Base-by-base conservation (phyloP, 1,284 basidiomycete species). In the Cutaneotrichosporon cavernicola region DNA sequence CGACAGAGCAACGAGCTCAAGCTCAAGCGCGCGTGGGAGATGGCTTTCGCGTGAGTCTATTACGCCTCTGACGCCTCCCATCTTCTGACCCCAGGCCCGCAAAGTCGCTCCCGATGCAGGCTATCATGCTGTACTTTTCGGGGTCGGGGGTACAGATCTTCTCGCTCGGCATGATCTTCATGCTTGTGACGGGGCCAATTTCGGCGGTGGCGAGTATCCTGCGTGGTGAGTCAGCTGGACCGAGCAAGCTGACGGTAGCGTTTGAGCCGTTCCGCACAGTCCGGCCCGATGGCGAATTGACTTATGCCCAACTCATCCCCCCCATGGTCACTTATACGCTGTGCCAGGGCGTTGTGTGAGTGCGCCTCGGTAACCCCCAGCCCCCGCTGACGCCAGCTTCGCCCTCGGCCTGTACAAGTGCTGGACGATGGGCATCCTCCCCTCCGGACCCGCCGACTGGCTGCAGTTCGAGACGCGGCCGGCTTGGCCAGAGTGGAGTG, bases 41-140 rank as follows among this genome's bases (percentile, higher is more conserved):
- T 92, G 60, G 92, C 92, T 46, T 85, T 89, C 60, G 83, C 87
- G 51, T 81, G 58, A 68, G 79, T 73, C 14, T 36, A n/a, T n/a
- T n/a, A n/a, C 34, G 2, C 5, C 0, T n/a, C 31, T 43, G 2
- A 9, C 40, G 14, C 14, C 11, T 30, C 30, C 6, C 22, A 26
- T 11, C 50, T 32, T 10, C 60, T 60, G 31, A 43, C 43, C 9
- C 11, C 64, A 82, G 79, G 1, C 92, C 92, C 0, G 90, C 90
- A 50, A 94, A 95, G 79, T 87, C 88, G 13, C 84, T 96, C 26
- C 92, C 92, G 5, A 95, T 95, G 92, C 92, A 95, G 76, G 91
- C 88, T 2, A 90, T 96, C 82, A 95, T 96, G 92, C 84, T 96
- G 51, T 96, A 95, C 85, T 94, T 96, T 88, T 94, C 91, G 30